These are phyloP conservation scores for Alternaria triticina DNA, from an alignment of 2,329 filamentous ascomycete genomes.

Conservation along the genomic window DNA sequence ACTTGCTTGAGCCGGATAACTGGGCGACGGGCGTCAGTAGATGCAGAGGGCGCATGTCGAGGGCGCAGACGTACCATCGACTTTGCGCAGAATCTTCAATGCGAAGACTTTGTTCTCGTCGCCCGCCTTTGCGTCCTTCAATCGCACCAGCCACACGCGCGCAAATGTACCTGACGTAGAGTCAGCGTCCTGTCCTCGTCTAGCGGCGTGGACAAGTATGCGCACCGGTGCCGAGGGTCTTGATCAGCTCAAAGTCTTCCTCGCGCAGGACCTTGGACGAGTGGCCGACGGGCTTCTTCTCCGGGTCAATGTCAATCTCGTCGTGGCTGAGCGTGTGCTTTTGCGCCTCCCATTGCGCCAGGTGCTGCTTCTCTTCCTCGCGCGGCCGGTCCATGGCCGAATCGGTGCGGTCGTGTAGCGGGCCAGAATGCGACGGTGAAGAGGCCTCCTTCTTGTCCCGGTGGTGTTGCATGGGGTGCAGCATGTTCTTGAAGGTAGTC, in stretches of 20 bases:
- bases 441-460: constrained; percentile 32
- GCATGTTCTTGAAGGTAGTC: constrained; percentile 45
- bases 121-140: constrained; percentile 59
- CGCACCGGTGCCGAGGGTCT: constrained; percentile 77
- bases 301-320: constrained; percentile 52
- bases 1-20: constrained; percentile 86
- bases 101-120: constrained; percentile 75
- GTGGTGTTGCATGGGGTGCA: constrained; percentile 44
- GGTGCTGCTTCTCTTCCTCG: constrained; percentile 55
- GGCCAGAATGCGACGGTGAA: constrained; percentile 24
- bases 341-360: constrained; percentile 56
- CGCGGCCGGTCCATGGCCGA: constrained; percentile 48
- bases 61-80: constrained; percentile 51
- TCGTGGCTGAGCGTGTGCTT: constrained; percentile 52
- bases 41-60: constrained; percentile 7
- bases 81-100: constrained; percentile 76
- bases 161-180: constrained; percentile 72
- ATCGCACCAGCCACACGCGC: constrained; percentile 77
- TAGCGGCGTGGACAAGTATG: neutral
- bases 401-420: constrained; percentile 42
- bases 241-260: constrained; percentile 73
- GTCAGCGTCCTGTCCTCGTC: constrained; percentile 25
- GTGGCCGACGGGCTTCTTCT: constrained; percentile 55
- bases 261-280: constrained; percentile 55
- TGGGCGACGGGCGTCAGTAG: constrained; percentile 40